Conservation (phyloP, 331 rosid genomes). For the Malus hybrid region DNA sequence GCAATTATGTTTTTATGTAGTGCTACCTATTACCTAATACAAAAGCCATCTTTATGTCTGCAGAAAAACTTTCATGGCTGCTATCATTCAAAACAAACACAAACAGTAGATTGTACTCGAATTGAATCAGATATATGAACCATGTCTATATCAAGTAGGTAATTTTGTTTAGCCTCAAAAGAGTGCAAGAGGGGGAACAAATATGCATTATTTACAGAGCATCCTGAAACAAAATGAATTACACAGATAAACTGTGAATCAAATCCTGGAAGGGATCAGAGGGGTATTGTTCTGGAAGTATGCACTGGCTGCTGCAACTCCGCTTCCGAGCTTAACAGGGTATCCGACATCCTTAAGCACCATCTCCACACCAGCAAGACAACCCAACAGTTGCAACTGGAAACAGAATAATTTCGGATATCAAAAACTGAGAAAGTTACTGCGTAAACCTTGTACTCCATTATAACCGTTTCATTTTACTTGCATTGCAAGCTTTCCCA, state of each 20-base stretch:
- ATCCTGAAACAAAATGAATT: conserved; percentile 17
- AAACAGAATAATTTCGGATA: not conserved
- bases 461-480: not conserved
- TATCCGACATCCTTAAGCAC: conserved; percentile 89
- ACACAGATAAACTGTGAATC: conserved; percentile 18
- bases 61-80: too few species aligned
- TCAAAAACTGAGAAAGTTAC: not conserved
- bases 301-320: conserved; percentile 91
- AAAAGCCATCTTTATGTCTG: too few species aligned
- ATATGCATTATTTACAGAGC: conserved; percentile 38
- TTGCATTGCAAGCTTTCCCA: not conserved
- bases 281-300: conserved; percentile 77
- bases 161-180: conserved; percentile 31
- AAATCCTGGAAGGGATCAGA: conserved; percentile 80
- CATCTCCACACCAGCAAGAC: conserved; percentile 99
- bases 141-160: conserved; percentile 10
- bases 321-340: conserved; percentile 94
- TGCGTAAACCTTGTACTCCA: not conserved
- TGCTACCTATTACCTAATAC: too few species aligned
- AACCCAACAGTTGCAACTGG: conserved; percentile 93
- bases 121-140: not conserved
- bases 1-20: not conserved
- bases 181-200: conserved; percentile 31
- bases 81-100: not conserved
- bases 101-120: not conserved